These are phyloP conservation scores for Paramecium bursaria DNA, from an alignment of 73 alveolate species.

Conservation along the genomic window DNA sequence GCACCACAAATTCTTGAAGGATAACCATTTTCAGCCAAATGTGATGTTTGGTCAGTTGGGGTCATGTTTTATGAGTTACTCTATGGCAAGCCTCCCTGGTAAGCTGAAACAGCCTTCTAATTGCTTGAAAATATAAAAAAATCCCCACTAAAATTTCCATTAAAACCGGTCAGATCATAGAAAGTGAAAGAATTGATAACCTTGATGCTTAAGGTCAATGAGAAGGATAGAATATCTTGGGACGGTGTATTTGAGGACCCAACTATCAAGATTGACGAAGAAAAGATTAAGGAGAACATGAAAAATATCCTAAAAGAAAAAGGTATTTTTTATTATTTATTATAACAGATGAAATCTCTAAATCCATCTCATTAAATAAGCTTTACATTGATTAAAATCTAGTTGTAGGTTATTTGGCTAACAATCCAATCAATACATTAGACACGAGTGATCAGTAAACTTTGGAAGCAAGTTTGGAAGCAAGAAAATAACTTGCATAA, in stretches of 20 bases:
- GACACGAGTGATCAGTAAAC: conserved; percentile 37
- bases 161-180: conserved; percentile 66
- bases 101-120: conserved; percentile 61
- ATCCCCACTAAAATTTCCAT: conserved; percentile 63
- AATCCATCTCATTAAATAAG: conserved; percentile 59
- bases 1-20: conserved; percentile 72
- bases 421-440: conserved; percentile 61
- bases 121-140: conserved; percentile 61
- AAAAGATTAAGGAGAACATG: conserved; percentile 42
- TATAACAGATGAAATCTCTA: conserved; percentile 45
- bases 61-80: conserved; percentile 68
- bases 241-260: conserved; percentile 70
- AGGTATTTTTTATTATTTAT: background rate
- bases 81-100: conserved; percentile 68
- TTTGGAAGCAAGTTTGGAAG: conserved; percentile 39
- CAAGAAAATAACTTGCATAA: background rate
- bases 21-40: conserved; percentile 61
- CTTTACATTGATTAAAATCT: conserved; percentile 62
- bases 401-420: conserved; percentile 67
- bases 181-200: conserved; percentile 64
- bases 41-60: conserved; percentile 75
- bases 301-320: conserved; percentile 40
- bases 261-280: conserved; percentile 60
- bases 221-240: conserved; percentile 69
- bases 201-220: conserved; percentile 60